phyloP scores from a whole-genome alignment of 2,329 filamentous ascomycete species.

The Drechslerella coelobrocha region DNA sequence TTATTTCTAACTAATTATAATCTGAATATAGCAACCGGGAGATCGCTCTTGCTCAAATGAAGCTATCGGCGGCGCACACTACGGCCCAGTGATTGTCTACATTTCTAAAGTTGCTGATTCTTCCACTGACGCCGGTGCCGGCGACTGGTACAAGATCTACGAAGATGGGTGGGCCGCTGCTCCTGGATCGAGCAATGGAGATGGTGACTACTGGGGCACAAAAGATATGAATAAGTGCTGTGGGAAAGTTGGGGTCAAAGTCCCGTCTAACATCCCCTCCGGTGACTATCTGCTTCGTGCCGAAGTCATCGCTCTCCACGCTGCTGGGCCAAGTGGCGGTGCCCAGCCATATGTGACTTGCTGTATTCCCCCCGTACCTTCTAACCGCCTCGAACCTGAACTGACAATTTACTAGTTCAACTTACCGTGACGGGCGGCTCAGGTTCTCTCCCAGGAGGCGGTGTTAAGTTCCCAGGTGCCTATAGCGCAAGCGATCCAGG shows the following conservation, averaged over 20 bases:
- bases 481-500: slow-evolving; percentile 62
- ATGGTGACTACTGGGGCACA: slow-evolving; percentile 62
- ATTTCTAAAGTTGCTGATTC: slow-evolving; percentile 63
- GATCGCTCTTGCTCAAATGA: slow-evolving; percentile 62
- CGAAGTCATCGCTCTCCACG: slow-evolving; percentile 65
- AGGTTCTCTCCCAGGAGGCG: slow-evolving; percentile 58
- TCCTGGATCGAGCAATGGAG: slow-evolving; percentile 57
- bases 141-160: slow-evolving; percentile 65
- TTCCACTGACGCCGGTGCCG: slow-evolving; percentile 60
- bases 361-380: slow-evolving; percentile 32
- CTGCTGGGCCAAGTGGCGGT: slow-evolving; percentile 60
- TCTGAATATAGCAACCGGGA: slow-evolving; percentile 59
- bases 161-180: slow-evolving; percentile 61
- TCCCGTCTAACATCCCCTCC: slow-evolving; percentile 64
- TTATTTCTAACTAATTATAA: background rate
- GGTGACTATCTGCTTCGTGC: slow-evolving; percentile 66
- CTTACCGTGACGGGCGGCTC: slow-evolving; percentile 62
- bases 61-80: slow-evolving; percentile 66
- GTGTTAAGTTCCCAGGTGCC: slow-evolving; percentile 62
- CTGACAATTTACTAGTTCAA: slow-evolving; percentile 55
- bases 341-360: slow-evolving; percentile 59
- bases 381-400: slow-evolving; percentile 1
- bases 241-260: slow-evolving; percentile 62
- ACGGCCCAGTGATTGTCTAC: slow-evolving; percentile 65
- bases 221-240: slow-evolving; percentile 58